These are phyloP conservation scores for Carpinus fangiana DNA, from an alignment of 306 rosid genomes.

Conservation along the genomic window DNA sequence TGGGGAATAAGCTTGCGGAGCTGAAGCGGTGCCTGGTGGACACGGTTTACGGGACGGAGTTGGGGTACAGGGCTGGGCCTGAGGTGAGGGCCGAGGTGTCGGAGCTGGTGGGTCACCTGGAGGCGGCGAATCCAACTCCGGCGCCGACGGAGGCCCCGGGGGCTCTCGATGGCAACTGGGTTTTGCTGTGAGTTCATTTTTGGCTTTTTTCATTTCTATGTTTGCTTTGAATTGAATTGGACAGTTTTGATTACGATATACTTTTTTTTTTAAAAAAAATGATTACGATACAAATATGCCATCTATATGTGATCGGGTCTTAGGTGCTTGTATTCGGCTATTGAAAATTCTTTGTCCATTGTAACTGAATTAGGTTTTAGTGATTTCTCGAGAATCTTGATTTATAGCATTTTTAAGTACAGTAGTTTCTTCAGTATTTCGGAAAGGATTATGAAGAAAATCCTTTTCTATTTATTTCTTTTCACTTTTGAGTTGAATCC, in stretches of 20 bases:
- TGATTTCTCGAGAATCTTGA: no score
- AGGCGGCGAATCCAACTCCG: conserved; percentile 71
- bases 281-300: not conserved
- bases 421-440: no score
- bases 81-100: conserved; percentile 86
- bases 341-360: no score
- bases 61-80: conserved; percentile 76
- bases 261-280: no score
- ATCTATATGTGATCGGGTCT: not conserved
- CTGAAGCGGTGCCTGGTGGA: conserved; percentile 83
- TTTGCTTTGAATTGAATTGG: not conserved
- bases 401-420: no score
- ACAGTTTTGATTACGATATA: not conserved
- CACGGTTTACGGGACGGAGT: conserved; percentile 72
- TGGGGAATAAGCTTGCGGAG: conserved; percentile 34
- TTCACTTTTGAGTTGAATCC: no score
- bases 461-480: no score
- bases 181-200: conserved; percentile 72
- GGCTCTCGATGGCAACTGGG: conserved; percentile 83
- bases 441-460: no score
- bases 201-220: not conserved
- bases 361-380: no score
- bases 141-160: conserved; percentile 68
- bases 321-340: no score
- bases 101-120: conserved; percentile 86